Base-by-base conservation (phyloP, 345 rosid genomes). In the Citropsis articulata region DNA sequence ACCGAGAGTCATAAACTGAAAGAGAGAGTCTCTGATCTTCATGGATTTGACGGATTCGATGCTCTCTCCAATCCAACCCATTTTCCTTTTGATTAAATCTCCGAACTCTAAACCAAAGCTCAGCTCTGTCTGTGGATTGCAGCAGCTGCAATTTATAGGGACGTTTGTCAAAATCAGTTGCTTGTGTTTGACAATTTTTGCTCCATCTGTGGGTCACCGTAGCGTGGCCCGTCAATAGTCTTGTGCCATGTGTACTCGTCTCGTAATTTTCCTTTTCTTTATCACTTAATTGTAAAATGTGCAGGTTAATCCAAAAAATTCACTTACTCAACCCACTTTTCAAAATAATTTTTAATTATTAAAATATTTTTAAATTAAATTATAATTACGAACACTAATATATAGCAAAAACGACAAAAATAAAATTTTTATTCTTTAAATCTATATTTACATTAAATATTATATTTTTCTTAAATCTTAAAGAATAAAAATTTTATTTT, bases 1-100 rank as follows among this genome's bases (percentile, higher is more conserved):
- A 91, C 94, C 96, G 22, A 93, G 89, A 83, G 63, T 83, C 65
- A 90, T 75, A 45, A 80, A 78, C 74, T 89, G 94, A 81, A 81
- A 77, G 50, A 90, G 75, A 66, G 81, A 66, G 66, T 87, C 88
- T 72, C 93, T 85, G 81, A 89, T 78, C 80, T 83, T 85, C 72
- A 84, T 80, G 4, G 89, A 87, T 78, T 83, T 88, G 72, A 90
- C 69, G 56, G 90, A 83, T 68, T 84, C 87, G 50, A 87, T 45
- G 2, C 81, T 80, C 57, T 84, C 85, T 66, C 81, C 82, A 33
- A 89, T 75, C 75, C 78, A 83, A 19, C 82, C 83, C 85, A 84
- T 83, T 25, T 57, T 75, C n/a, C n/a, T 8, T 45, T 9, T 38
- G 31, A 16, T 53, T 24, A 30, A 27, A 38, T 73, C 42, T 69